Conservation (phyloP, 441 rosid species). For the Codiaeum variegatum region DNA sequence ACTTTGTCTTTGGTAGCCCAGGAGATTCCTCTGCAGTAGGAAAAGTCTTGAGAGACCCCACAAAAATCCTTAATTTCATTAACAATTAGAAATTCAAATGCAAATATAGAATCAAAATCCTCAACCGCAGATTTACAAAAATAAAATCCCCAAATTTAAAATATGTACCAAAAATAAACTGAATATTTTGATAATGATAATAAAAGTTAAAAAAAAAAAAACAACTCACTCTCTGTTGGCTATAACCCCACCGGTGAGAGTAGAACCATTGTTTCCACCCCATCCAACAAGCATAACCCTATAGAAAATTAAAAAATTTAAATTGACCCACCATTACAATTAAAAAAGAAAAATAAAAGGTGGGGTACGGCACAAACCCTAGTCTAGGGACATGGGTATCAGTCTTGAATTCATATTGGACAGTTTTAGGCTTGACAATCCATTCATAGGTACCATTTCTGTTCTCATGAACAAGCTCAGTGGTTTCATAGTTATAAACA, state of each 20-base stretch:
- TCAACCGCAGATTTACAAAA: neutral
- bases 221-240: constrained; percentile 86
- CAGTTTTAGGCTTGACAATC: constrained; percentile 80
- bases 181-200: too few relatives aligned
- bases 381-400: constrained; percentile 73
- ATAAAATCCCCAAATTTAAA: neutral
- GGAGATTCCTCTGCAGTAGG: constrained; percentile 75
- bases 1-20: constrained; percentile 97
- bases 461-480: constrained; percentile 87
- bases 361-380: constrained; percentile 43
- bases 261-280: constrained; percentile 94
- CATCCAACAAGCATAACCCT: constrained; percentile 98
- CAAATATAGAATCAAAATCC: neutral
- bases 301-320: neutral
- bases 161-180: too few relatives aligned
- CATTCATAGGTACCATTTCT: constrained; percentile 71
- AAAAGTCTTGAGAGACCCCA: neutral
- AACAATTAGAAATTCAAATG: neutral
- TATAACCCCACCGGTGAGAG: constrained; percentile 80
- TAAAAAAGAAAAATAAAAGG: neutral
- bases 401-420: constrained; percentile 86
- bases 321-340: constrained; percentile 10
- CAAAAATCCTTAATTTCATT: neutral
- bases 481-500: constrained; percentile 60
- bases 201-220: too few relatives aligned